Base-by-base conservation (phyloP, 2,329 filamentous ascomycete genomes). In the Colletotrichum lupini region DNA sequence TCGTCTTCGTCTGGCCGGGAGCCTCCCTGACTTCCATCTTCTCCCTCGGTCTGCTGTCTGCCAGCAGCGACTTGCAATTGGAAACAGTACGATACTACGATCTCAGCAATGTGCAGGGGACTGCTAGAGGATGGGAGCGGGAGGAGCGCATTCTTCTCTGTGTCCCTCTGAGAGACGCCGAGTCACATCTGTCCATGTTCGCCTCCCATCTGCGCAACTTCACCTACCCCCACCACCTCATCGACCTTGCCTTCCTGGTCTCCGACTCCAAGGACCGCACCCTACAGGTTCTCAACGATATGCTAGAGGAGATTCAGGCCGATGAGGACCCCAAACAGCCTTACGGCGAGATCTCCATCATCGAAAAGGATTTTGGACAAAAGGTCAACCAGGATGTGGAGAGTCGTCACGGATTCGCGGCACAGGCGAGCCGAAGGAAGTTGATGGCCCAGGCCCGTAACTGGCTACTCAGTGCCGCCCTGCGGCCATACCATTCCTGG, bases 281-380 rank as follows among this genome's bases (percentile, higher is more conserved):
- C 1, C 87, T 98, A 49, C 84, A 91, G 37, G 88, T 97, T 59
- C 88, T 99, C 63, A 91, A 92, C 5, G 87, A 93, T 71, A 92
- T 93, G 78, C 85, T 99, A 66, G 90, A 94, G 77, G 90, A 92
- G 53, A 88, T 98, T 16, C 97, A 99, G 84, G 91, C 90, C 28
- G 90, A 97, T 74, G 87, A 92, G 26, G 94, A 98, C 77, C 91
- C 92, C 12, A 92, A 91, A 77, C 92, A 95, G 83, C 92, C 93
- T 19, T 99, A 95, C 80, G 97, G 97, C 74, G 97, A 99, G 85
- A 97, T 99, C 72, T 98, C 95, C 0, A 97, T 99, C 73, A 95
- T 99, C 76, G 95, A 98, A 84, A 99, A 99, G 85, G 96, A 99
- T 82, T 99, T 99, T 85, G 97, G 97, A 3, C 97, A 99, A 82